Conservation (phyloP, 441 rosid species). For the Populus trichocarpa region DNA sequence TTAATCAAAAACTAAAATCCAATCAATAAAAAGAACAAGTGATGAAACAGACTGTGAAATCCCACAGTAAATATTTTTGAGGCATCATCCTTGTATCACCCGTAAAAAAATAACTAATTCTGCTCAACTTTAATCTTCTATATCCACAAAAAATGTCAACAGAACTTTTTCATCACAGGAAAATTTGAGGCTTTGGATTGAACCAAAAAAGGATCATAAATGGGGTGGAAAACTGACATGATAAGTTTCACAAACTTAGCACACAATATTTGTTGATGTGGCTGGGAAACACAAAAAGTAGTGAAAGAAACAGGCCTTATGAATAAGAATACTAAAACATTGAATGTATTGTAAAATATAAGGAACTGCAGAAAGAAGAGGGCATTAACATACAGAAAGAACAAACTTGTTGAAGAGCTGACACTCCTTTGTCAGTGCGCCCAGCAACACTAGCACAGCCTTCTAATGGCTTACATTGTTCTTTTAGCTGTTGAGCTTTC, state of each 20-base stretch:
- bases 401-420: constrained; percentile 94
- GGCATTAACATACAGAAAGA: constrained; percentile 77
- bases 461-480: constrained; percentile 71
- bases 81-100: not conserved
- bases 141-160: not conserved
- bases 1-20: constrained; percentile 1
- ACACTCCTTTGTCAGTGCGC: constrained; percentile 97
- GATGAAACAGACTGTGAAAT: not conserved
- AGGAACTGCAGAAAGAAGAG: not conserved
- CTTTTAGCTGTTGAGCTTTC: constrained; percentile 79
- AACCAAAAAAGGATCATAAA: not conserved
- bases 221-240: not conserved
- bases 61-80: not conserved
- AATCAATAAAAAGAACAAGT: constrained; percentile 5
- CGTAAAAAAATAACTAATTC: not conserved
- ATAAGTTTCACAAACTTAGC: not conserved
- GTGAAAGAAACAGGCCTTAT: not conserved
- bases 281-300: not conserved
- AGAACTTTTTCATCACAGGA: not conserved
- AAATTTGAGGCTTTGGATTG: not conserved
- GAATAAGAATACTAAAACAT: not conserved
- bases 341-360: not conserved
- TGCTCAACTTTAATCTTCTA: not conserved
- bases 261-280: not conserved
- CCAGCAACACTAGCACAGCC: constrained; percentile 87